Conservation (phyloP, 768 basidiomycete genomes). For the Boletales sp. region DNA sequence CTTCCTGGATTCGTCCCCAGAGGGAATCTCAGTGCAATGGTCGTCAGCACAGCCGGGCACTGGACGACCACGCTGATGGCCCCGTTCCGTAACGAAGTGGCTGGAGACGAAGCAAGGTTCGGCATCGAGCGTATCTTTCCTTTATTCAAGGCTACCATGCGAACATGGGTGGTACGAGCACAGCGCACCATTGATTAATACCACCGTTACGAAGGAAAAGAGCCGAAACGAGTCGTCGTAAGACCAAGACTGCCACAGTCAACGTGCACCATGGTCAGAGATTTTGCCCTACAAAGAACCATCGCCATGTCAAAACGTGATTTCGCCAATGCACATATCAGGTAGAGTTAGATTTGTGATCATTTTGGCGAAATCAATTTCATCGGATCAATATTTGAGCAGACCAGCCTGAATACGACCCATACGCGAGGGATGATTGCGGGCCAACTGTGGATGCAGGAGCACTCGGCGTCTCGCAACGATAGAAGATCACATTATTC, state of each 20-base stretch:
- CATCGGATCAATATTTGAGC: too few relatives aligned
- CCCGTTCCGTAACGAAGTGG: conserved; percentile 34
- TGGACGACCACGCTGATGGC: conserved; percentile 60
- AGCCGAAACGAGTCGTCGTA: conserved; percentile 46
- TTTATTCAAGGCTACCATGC: conserved; percentile 57
- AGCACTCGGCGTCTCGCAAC: too few relatives aligned
- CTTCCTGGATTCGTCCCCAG: conserved; percentile 43
- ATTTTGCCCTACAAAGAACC: conserved; percentile 38
- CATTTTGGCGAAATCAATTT: too few relatives aligned
- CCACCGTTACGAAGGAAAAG: conserved; percentile 21
- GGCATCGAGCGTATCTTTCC: conserved; percentile 53
- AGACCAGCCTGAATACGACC: too few relatives aligned
- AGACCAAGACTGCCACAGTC: conserved; percentile 57
- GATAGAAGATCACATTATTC: too few relatives aligned
- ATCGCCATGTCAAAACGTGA: conserved; percentile 13
- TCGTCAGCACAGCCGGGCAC: conserved; percentile 65
- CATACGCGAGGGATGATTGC: too few relatives aligned
- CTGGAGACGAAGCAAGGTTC: conserved; percentile 33
- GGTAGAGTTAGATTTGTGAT: too few relatives aligned
- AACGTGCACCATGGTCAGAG: conserved; percentile 42
- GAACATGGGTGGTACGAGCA: conserved; percentile 50
- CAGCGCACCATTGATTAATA: conserved; percentile 42
- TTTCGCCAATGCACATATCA: too few relatives aligned
- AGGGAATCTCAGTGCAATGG: conserved; percentile 54
- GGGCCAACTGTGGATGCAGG: too few relatives aligned